phyloP scores from a whole-genome alignment of 192 early-diverging fungal species.

The Radiomyces spectabilis region DNA sequence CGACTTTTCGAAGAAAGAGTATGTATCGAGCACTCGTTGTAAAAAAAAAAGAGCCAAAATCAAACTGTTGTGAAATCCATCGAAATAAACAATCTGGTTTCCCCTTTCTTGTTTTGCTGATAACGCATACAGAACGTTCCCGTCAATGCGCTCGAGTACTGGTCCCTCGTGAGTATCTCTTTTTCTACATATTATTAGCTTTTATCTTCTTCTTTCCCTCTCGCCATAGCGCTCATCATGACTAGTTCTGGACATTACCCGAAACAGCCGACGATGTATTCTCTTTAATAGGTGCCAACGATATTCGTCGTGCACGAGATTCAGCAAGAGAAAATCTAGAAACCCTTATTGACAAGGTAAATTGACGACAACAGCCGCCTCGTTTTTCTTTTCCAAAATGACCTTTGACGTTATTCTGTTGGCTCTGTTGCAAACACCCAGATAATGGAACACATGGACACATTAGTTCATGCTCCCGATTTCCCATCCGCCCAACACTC shows the following conservation, averaged over 20 bases:
- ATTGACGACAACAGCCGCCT: not conserved
- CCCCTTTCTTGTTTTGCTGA: no score
- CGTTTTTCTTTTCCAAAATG: not conserved
- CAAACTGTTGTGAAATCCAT: not conserved
- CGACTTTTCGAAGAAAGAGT: conserved; percentile 75
- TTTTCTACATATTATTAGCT: no score
- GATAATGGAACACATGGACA: conserved; percentile 44
- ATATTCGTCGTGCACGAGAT: conserved; percentile 75
- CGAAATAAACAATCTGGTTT: not conserved
- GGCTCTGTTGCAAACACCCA: no score
- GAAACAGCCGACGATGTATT: conserved; percentile 79
- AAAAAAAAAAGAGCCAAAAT: not conserved
- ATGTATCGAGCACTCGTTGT: no score
- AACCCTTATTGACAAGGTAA: conserved; percentile 69
- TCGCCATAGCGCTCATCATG: no score
- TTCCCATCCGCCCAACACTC: conserved; percentile 45
- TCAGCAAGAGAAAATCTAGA: conserved; percentile 67
- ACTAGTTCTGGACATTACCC: conserved; percentile 69
- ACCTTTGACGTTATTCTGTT: no score
- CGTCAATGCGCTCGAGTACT: conserved; percentile 16
- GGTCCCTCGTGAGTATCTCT: conserved; percentile 9
- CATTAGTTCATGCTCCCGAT: conserved; percentile 40
- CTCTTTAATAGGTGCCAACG: conserved; percentile 75
- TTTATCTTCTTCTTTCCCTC: not conserved
- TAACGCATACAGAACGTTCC: conserved; percentile 16